phyloP scores from a whole-genome alignment of 345 rosid species.

The Arabis hirsuta region DNA sequence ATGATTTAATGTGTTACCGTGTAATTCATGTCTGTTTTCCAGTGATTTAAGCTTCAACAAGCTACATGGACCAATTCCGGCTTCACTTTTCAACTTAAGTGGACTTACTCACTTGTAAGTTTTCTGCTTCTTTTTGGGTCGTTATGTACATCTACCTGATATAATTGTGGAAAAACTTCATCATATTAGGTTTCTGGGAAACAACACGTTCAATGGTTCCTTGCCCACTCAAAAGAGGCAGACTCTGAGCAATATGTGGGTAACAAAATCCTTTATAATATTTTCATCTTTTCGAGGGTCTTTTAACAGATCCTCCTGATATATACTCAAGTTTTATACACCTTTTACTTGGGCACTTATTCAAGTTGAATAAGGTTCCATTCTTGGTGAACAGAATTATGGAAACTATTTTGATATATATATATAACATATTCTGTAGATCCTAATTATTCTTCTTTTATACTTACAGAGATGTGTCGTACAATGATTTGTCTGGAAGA shows the following conservation, averaged over 20 bases:
- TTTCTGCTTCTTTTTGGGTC: constrained; percentile 22
- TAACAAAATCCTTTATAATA: constrained; percentile 17
- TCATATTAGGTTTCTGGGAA: constrained; percentile 58
- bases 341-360: background rate
- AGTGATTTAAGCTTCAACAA: constrained; percentile 51
- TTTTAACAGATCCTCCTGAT: constrained; percentile 14
- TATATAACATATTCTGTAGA: background rate
- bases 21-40: constrained; percentile 22
- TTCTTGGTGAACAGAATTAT: constrained; percentile 23
- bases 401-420: constrained; percentile 3
- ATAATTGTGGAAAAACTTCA: background rate
- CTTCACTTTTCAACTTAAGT: constrained; percentile 43
- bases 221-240: constrained; percentile 58
- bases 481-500: constrained; percentile 67
- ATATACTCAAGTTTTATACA: background rate
- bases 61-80: constrained; percentile 41
- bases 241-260: constrained; percentile 64
- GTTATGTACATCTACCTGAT: background rate
- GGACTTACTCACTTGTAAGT: constrained; percentile 57
- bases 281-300: background rate
- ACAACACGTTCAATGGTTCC: constrained; percentile 53
- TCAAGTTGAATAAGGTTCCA: constrained; percentile 14
- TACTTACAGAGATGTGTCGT: constrained; percentile 72
- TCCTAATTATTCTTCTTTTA: constrained; percentile 3
- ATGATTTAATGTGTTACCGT: background rate